phyloP scores from a whole-genome alignment of 176 grass and related monocot genomes.

The Phoenix dactylifera region DNA sequence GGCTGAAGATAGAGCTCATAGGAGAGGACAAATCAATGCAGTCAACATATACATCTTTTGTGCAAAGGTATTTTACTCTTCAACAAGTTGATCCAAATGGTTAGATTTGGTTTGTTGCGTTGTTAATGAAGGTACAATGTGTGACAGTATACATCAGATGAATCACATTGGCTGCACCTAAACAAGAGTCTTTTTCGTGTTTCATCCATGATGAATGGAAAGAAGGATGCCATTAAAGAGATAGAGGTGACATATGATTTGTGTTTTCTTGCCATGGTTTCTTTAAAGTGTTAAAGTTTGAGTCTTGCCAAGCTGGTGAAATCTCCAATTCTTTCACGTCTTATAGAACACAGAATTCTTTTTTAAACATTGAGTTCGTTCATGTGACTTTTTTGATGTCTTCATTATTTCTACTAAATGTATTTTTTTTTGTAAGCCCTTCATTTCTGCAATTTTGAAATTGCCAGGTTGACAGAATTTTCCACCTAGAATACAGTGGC shows the following conservation, averaged over 20 bases:
- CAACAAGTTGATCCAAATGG: not conserved
- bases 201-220: constrained; percentile 89
- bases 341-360: too few species aligned
- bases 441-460: constrained; percentile 2
- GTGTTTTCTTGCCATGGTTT: not conserved
- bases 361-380: too few species aligned
- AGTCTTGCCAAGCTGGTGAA: too few species aligned
- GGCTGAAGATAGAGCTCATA: constrained; percentile 98
- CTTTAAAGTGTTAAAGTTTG: too few species aligned
- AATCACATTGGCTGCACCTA: constrained; percentile 67
- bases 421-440: too few species aligned
- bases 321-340: too few species aligned
- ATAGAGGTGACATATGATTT: constrained; percentile 49
- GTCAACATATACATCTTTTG: constrained; percentile 99
- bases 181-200: constrained; percentile 77
- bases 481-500: constrained; percentile 44
- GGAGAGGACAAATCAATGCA: constrained; percentile 79
- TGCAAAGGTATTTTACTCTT: constrained; percentile 47
- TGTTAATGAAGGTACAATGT: too few species aligned
- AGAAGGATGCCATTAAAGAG: constrained; percentile 81
- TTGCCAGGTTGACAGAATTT: constrained; percentile 79
- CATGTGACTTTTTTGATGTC: too few species aligned
- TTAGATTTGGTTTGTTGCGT: not conserved
- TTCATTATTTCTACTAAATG: too few species aligned
- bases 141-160: constrained; percentile 58